Base-by-base conservation (phyloP, 345 rosid genomes). In the Rhizophora mangle region DNA sequence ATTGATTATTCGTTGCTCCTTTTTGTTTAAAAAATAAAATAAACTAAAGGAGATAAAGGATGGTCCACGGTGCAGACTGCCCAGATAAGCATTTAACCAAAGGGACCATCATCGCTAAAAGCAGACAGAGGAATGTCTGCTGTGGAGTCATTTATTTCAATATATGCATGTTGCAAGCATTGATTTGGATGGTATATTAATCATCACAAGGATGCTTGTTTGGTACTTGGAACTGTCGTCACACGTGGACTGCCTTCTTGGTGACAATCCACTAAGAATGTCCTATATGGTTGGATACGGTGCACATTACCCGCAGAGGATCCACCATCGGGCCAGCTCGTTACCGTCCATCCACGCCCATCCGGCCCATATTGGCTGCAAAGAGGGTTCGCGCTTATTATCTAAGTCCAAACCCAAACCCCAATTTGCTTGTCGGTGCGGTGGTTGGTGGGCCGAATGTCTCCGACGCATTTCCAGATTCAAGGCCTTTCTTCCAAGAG, bases 201-300 rank as follows among this genome's bases (percentile, higher is more conserved):
- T 43, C 15, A 43, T 43, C 49, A 13, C 49, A 43, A 43, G 15
- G 5, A 11, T 13, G 16, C 49, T 43, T 43, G 49, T 43, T 43
- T 43, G 49, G 18, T 21, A 27, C 7, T 24, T 32, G 24, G 34
- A 52, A 63, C 43, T 64, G 32, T 21, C 29, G 24, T 32, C 34
- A 31, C 72, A 77, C 77, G 80, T 77, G 68, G 74, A 77, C 70
- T 72, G 72, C 74, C 72, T 77, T 49, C 80, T 77, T 24, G 80
- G 80, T 43, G 80, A 77, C 60, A 77, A 77, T 54, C 80, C 80
- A 13, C 58, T 77, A n/a, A 53, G 77, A 56, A 72, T 77, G 80
- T 72, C 80, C 2, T 77, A 77, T 71, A 77, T 77, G 77, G 80
- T 77, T 7, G 80, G 80, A 19, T 77, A 77, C 34, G 80, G 80